Conservation (phyloP, 352 stramenopile species). For the Globisporangium nagaii region DNA sequence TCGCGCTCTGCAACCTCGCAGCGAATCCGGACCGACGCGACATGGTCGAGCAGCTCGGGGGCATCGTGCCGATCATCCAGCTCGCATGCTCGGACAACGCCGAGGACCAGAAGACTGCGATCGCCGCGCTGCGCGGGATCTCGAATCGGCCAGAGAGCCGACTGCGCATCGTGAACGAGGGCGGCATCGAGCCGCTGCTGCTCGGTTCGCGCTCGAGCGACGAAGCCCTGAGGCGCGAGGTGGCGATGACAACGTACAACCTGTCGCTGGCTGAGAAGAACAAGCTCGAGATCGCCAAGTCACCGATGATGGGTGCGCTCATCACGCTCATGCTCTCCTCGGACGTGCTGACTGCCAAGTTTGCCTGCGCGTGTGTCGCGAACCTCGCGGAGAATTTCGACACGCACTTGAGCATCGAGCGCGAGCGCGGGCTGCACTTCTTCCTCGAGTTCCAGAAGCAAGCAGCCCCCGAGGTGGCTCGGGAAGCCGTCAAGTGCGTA, state of each 20-base stretch:
- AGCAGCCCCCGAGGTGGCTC: conserved; percentile 25
- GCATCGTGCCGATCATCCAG: conserved; percentile 93
- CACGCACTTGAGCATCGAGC: conserved; percentile 81
- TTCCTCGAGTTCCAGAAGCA: conserved; percentile 62
- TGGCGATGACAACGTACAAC: conserved; percentile 88
- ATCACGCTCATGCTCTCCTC: conserved; percentile 81
- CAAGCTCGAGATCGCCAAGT: conserved; percentile 90
- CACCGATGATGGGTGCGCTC: conserved; percentile 70
- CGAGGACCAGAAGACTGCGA: conserved; percentile 87
- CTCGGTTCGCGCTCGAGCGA: conserved; percentile 75
- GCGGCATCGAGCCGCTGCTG: conserved; percentile 84
- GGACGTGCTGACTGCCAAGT: conserved; percentile 66
- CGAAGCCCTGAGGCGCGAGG: conserved; percentile 78
- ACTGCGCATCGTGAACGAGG: conserved; percentile 85
- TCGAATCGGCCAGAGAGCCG: conserved; percentile 79
- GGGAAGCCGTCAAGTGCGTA: conserved; percentile 72
- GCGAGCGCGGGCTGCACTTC: conserved; percentile 69
- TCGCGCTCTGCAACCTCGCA: conserved; percentile 94
- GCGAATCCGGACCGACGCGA: conserved; percentile 79
- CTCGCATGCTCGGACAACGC: conserved; percentile 89
- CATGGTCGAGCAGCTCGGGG: conserved; percentile 90
- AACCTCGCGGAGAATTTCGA: conserved; percentile 92
- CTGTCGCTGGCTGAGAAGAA: conserved; percentile 93
- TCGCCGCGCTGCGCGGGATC: conserved; percentile 90
- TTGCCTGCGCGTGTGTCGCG: conserved; percentile 80